Conservation (phyloP, 2,329 filamentous ascomycete species). For the Apiospora arundinis region DNA sequence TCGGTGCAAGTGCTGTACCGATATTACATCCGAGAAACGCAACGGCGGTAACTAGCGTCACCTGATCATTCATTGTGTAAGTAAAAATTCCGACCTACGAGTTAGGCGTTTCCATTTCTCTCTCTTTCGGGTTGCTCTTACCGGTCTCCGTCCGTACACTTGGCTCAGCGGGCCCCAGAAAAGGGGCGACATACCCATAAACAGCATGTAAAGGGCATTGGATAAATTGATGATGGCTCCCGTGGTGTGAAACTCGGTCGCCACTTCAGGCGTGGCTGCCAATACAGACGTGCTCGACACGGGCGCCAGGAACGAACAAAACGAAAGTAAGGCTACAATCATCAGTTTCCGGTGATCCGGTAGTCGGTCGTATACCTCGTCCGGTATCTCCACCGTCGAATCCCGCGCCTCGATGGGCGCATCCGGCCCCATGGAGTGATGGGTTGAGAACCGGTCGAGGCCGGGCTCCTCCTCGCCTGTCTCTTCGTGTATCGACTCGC, state of each 20-base stretch:
- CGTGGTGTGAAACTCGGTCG: conserved; percentile 66
- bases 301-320: conserved; percentile 78
- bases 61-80: conserved; percentile 42
- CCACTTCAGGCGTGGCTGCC: conserved; percentile 77
- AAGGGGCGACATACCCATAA: conserved; percentile 73
- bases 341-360: conserved; percentile 65
- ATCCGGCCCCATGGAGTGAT: conserved; percentile 39
- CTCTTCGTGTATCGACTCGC: conserved; percentile 27
- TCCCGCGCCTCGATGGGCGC: conserved; percentile 37
- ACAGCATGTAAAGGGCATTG: conserved; percentile 74
- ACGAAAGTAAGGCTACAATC: conserved; percentile 73
- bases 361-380: conserved; percentile 70
- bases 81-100: not conserved
- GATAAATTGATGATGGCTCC: conserved; percentile 74
- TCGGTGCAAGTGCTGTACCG: conserved; percentile 74
- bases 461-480: conserved; percentile 22
- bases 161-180: conserved; percentile 77
- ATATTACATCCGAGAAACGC: conserved; percentile 74
- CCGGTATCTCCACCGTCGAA: conserved; percentile 48
- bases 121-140: conserved; percentile 41
- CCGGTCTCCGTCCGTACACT: conserved; percentile 64
- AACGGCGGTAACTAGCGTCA: conserved; percentile 63
- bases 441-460: conserved; percentile 38
- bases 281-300: conserved; percentile 77
- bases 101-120: not conserved